Evolutionary conservation across 2,329 filamentous ascomycete species (phyloP).

Genomic region (Ascosphaera apis): DNA sequence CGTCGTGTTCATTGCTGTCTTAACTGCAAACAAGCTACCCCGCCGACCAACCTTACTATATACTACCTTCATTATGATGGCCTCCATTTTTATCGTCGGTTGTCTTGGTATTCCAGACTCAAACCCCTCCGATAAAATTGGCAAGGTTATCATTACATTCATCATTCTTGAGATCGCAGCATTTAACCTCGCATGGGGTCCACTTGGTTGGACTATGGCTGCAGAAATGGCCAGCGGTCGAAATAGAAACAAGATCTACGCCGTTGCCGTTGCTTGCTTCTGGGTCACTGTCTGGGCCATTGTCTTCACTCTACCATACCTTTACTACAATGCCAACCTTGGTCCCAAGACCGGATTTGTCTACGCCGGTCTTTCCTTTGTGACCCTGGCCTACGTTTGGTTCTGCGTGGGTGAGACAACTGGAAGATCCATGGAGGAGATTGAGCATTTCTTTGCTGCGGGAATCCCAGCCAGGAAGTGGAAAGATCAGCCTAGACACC

Average conservation of each 20-base stretch:
- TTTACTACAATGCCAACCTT: constrained; percentile 13
- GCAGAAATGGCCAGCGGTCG: constrained; percentile 26
- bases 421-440: constrained; percentile 15
- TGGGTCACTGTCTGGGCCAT: constrained; percentile 14
- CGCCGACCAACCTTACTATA: constrained; percentile 18
- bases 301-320: constrained; percentile 14
- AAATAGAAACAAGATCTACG: constrained; percentile 26
- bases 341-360: constrained; percentile 16
- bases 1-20: constrained; percentile 17
- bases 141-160: constrained; percentile 20
- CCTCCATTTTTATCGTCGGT: constrained; percentile 21
- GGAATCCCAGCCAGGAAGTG: constrained; percentile 14
- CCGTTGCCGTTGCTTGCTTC: constrained; percentile 21
- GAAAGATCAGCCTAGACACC: constrained; percentile 6
- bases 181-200: constrained; percentile 25
- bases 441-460: constrained; percentile 19
- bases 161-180: not conserved
- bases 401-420: constrained; percentile 21
- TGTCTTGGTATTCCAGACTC: constrained; percentile 17
- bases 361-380: constrained; percentile 12
- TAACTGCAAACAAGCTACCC: constrained; percentile 19
- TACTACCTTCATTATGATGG: constrained; percentile 18
- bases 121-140: constrained; percentile 15
- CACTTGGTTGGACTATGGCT: constrained; percentile 20
- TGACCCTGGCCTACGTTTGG: constrained; percentile 13